Percentiles rank a stretch among this genome's conserved stretches.
Evolutionary conservation across 495 filamentous ascomycete genomes (phyloP).

Genomic region (Lophium mytilinum): DNA sequence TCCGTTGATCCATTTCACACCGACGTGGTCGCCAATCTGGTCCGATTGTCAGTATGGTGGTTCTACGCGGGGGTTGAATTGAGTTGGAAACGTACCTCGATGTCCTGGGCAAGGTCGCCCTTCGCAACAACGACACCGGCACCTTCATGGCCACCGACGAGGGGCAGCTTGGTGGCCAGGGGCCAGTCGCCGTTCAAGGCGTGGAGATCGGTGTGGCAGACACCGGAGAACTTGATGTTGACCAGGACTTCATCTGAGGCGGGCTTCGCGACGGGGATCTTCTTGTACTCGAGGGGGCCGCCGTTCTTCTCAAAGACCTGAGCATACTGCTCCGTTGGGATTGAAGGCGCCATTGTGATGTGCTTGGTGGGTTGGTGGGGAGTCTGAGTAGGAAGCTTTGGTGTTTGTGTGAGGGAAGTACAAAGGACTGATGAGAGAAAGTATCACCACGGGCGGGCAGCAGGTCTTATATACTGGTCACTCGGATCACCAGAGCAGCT

Average conservation of each 20-base stretch:
- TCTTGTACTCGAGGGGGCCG: constrained; percentile 67
- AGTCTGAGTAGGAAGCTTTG: background rate
- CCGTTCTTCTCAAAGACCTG: constrained; percentile 75
- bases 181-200: constrained; percentile 89
- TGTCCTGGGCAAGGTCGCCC: constrained; percentile 61
- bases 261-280: constrained; percentile 70
- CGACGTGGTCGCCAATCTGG: constrained; percentile 61
- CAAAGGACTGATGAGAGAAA: background rate
- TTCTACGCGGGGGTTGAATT: background rate
- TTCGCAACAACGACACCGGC: constrained; percentile 77
- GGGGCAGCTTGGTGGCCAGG: constrained; percentile 62
- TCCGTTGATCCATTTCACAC: constrained; percentile 89
- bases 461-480: background rate
- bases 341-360: constrained; percentile 27
- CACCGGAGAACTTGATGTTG: constrained; percentile 87
- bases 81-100: constrained; percentile 43
- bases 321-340: constrained; percentile 78
- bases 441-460: too few relatives aligned
- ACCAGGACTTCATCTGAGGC: constrained; percentile 82
- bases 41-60: background rate
- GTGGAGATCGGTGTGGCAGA: constrained; percentile 80
- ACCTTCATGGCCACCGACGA: constrained; percentile 92
- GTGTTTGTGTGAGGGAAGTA: background rate
- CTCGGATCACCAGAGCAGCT: background rate
- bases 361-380: background rate